These are phyloP conservation scores for Arthrobotrys sinensis DNA, from an alignment of 2,329 filamentous ascomycete genomes.

Conservation along the genomic window DNA sequence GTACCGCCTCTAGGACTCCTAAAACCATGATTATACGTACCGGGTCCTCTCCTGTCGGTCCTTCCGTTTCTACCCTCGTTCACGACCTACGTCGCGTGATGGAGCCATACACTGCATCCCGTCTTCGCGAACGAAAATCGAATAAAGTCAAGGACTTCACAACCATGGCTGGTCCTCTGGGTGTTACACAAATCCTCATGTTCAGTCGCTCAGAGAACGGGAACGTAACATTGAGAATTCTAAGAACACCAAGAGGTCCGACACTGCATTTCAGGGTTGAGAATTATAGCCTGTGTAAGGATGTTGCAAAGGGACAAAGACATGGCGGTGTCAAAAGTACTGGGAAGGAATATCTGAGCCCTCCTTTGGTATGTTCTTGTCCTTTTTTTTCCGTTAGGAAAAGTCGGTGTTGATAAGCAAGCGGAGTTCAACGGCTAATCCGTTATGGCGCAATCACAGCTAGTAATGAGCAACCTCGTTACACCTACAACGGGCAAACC, in stretches of 20 bases:
- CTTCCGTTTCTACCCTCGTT: slow-evolving; percentile 90
- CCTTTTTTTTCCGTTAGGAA: neutral
- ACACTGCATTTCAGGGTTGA: slow-evolving; percentile 95
- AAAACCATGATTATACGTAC: slow-evolving; percentile 99
- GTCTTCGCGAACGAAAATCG: slow-evolving; percentile 88
- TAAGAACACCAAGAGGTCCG: slow-evolving; percentile 88
- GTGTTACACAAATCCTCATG: slow-evolving; percentile 91
- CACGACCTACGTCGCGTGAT: slow-evolving; percentile 93
- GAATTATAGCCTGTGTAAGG: slow-evolving; percentile 93
- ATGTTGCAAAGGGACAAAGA: slow-evolving; percentile 82
- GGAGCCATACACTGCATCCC: slow-evolving; percentile 92
- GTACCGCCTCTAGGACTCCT: slow-evolving; percentile 77
- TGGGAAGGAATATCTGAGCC: slow-evolving; percentile 86
- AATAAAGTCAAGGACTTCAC: slow-evolving; percentile 94
- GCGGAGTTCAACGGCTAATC: slow-evolving; percentile 14
- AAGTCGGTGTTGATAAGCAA: slow-evolving; percentile 10
- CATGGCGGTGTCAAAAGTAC: slow-evolving; percentile 72
- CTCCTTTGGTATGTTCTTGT: slow-evolving; percentile 77
- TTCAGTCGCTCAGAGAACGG: slow-evolving; percentile 91
- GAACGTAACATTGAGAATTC: slow-evolving; percentile 92
- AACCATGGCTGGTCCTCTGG: slow-evolving; percentile 93
- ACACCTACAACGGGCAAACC: slow-evolving; percentile 80
- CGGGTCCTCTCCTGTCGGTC: slow-evolving; percentile 91
- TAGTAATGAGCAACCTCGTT: slow-evolving; percentile 98
- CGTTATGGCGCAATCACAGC: slow-evolving; percentile 68